Base-by-base conservation (phyloP, 2,329 filamentous ascomycete species). In the Fusarium oligoseptatum region DNA sequence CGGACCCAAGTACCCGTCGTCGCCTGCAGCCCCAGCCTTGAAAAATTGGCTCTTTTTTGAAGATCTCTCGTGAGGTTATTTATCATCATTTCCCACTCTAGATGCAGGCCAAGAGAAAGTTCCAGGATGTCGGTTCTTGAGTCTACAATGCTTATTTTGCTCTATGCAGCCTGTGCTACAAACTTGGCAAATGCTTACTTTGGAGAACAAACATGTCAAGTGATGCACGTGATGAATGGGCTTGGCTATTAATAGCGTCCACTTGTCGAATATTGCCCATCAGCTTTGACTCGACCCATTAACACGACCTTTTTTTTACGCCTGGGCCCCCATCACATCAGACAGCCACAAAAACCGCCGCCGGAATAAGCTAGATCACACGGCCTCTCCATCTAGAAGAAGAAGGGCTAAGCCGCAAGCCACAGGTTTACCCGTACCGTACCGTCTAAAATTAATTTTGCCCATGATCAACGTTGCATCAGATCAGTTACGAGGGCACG, bases 21-120 rank as follows among this genome's bases (percentile, higher is more conserved):
- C 17, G 50, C 27, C 50, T 55, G 17, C 50, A 55, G 50, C 34
- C 41, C 20, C 41, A 45, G 41, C 27, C 50, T 32, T 55, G 50
- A 55, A 55, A 32, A 55, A 55, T 32, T 55, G 50, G 50, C 50
- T 32, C 27, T 55, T 55, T 55, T 55, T 55, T 55, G 17, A 55
- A 34, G 50, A 55, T 55, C 50, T 55, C 17, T 32, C 5, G 14
- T 52, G 27, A 55, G 27, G 11, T 55, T 55, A 32, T 32, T 55
- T 55, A 32, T 32, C 27, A 20, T n/a, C 50, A n/a, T 55, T 55
- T 55, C 50, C 50, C 50, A 15, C 50, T 20, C 29, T 55, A 1
- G 50, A 55, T 55, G 50, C 27, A 55, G 50, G 50, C 50, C 50
- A 55, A 32, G 50, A 55, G 4, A 55, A n/a, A 17, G 27, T 34